Evolutionary conservation across 2,329 filamentous ascomycete genomes (phyloP).

Genomic region (Periconia sp.): DNA sequence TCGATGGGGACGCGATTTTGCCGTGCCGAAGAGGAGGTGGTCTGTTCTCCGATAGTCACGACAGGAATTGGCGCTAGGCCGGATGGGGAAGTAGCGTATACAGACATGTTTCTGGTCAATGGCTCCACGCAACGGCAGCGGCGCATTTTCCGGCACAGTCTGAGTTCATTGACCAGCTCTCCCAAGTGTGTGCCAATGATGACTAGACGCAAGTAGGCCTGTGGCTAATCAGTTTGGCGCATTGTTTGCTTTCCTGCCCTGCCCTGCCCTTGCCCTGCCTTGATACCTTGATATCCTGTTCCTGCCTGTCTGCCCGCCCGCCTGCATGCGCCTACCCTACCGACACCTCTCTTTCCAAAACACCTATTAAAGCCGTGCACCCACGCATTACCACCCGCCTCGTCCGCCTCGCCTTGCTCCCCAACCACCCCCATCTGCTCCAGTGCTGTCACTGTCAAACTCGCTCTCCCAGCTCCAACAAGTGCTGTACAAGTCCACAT

Average conservation of each 20-base stretch:
- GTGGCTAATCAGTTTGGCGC: background rate
- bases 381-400: conserved; percentile 1
- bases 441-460: conserved; percentile 6
- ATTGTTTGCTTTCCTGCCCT: background rate
- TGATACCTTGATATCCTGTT: background rate
- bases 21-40: too few species aligned
- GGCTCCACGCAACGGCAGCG: too few species aligned
- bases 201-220: background rate
- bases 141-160: too few species aligned
- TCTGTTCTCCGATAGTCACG: too few species aligned
- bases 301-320: background rate
- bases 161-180: too few species aligned
- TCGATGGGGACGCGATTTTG: too few species aligned
- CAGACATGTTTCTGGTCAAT: too few species aligned
- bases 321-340: background rate
- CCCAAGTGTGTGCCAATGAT: too few species aligned
- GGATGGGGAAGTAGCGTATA: too few species aligned
- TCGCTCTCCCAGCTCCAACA: conserved; percentile 13
- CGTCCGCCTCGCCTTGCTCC: background rate
- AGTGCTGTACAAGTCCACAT: background rate
- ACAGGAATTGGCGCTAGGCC: too few species aligned
- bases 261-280: too few species aligned
- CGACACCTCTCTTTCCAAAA: conserved; percentile 3
- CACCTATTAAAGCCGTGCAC: conserved; percentile 14
- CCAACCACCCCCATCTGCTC: background rate